phyloP scores from a whole-genome alignment of 1,284 basidiomycete species.

The Phlebopus sp. region DNA sequence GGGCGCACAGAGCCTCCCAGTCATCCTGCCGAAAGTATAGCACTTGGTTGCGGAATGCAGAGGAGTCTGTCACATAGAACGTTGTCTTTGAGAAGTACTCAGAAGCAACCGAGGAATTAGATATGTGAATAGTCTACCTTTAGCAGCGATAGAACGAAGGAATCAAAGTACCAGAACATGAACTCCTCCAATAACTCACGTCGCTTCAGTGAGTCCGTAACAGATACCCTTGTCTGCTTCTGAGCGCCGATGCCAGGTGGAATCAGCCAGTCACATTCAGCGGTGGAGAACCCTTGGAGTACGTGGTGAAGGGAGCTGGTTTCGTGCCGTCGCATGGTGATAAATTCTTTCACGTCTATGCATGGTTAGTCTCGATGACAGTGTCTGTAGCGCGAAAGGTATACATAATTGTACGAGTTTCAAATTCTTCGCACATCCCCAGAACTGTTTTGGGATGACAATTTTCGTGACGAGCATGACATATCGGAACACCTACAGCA shows the following conservation, averaged over 20 bases:
- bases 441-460: conserved; percentile 75
- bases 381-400: conserved; percentile 23
- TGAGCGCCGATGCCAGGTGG: conserved; percentile 39
- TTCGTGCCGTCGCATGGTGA: conserved; percentile 79
- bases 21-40: conserved; percentile 95
- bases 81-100: conserved; percentile 57
- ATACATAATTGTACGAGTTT: conserved; percentile 59
- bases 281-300: conserved; percentile 74
- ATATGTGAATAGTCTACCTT: conserved; percentile 47
- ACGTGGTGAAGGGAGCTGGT: conserved; percentile 77
- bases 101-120: neutral
- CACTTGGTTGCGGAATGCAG: conserved; percentile 81
- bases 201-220: conserved; percentile 71
- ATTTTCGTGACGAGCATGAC: conserved; percentile 59
- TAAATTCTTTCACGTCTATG: conserved; percentile 69
- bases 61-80: conserved; percentile 94
- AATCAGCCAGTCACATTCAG: conserved; percentile 81
- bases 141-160: conserved; percentile 77
- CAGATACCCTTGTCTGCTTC: conserved; percentile 49
- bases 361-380: neutral
- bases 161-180: conserved; percentile 91
- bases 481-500: conserved; percentile 67
- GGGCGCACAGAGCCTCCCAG: conserved; percentile 82
- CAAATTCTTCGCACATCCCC: conserved; percentile 77
- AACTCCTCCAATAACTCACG: conserved; percentile 82